Conservation (phyloP, 768 basidiomycete species). For the Rubroboletus pulcherrimus region DNA sequence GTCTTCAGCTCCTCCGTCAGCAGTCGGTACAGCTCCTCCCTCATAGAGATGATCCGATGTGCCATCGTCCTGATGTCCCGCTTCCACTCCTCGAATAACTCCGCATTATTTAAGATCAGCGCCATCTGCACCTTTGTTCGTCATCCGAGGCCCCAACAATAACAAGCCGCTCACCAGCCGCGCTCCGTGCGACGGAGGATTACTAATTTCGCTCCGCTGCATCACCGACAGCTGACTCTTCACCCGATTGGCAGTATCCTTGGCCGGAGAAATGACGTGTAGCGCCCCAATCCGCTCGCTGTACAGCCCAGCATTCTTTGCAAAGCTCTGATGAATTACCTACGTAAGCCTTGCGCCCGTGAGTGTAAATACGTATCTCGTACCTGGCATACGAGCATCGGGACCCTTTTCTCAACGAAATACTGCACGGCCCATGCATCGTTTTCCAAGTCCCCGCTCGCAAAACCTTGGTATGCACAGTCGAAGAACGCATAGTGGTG, state of each 20-base stretch:
- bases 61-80: conserved; percentile 85
- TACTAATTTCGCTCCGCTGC: conserved; percentile 92
- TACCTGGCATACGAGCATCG: conserved; percentile 86
- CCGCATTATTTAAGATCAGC: conserved; percentile 72
- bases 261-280: conserved; percentile 65
- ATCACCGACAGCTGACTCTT: conserved; percentile 89
- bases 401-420: conserved; percentile 73
- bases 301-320: conserved; percentile 95
- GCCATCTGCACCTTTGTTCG: conserved; percentile 48
- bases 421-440: conserved; percentile 91
- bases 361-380: not conserved
- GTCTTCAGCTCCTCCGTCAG: conserved; percentile 73
- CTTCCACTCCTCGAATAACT: conserved; percentile 86
- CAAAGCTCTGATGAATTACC: conserved; percentile 69
- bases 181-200: conserved; percentile 89
- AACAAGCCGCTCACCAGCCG: conserved; percentile 57
- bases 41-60: conserved; percentile 78
- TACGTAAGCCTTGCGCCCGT: conserved; percentile 8
- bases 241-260: conserved; percentile 67
- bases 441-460: conserved; percentile 84
- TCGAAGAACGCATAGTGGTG: conserved; percentile 91
- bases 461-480: conserved; percentile 96
- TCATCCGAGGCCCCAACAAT: not conserved
- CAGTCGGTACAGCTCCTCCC: conserved; percentile 68
- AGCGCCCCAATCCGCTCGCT: conserved; percentile 94